These are phyloP conservation scores for Polyplosphaeria fusca DNA, from an alignment of 495 filamentous ascomycete genomes.

Conservation along the genomic window DNA sequence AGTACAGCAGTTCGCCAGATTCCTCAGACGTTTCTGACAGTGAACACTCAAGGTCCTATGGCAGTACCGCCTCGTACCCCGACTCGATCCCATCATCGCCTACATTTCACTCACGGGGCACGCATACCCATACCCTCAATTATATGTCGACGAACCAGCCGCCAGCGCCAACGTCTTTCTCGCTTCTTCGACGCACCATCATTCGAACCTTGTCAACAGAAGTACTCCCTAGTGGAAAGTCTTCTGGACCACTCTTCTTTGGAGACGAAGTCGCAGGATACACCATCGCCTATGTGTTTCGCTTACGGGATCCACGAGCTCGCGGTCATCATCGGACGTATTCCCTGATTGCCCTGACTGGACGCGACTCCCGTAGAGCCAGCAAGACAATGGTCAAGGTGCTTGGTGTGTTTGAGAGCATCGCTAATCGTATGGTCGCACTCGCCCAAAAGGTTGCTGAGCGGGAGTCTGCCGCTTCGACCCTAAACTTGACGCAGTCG, in stretches of 20 bases:
- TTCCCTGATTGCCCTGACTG: conserved; percentile 75
- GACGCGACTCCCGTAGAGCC: conserved; percentile 67
- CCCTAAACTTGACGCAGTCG: conserved; percentile 37
- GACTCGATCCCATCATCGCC: conserved; percentile 27
- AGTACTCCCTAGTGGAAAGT: conserved; percentile 70
- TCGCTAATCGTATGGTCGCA: conserved; percentile 71
- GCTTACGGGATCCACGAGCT: conserved; percentile 81
- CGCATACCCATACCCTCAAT: conserved; percentile 76
- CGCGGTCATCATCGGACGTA: conserved; percentile 84
- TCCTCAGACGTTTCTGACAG: conserved; percentile 31
- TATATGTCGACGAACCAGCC: conserved; percentile 85
- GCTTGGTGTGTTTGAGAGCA: conserved; percentile 68
- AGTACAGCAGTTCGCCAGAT: conserved; percentile 28
- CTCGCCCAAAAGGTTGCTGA: conserved; percentile 51
- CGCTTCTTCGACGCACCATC: conserved; percentile 77
- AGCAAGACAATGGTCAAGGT: conserved; percentile 73
- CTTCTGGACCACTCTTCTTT: conserved; percentile 79
- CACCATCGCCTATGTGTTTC: conserved; percentile 90
- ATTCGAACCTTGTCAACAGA: conserved; percentile 85
- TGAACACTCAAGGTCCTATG: conserved; percentile 31
- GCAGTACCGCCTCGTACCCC: conserved; percentile 12
- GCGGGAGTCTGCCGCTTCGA: conserved; percentile 21
- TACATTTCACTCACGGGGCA: conserved; percentile 15
- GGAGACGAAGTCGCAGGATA: conserved; percentile 79
- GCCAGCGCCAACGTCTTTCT: conserved; percentile 69